phyloP scores from a whole-genome alignment of 2,329 filamentous ascomycete species.

The Penicillium aurantiogriseum region DNA sequence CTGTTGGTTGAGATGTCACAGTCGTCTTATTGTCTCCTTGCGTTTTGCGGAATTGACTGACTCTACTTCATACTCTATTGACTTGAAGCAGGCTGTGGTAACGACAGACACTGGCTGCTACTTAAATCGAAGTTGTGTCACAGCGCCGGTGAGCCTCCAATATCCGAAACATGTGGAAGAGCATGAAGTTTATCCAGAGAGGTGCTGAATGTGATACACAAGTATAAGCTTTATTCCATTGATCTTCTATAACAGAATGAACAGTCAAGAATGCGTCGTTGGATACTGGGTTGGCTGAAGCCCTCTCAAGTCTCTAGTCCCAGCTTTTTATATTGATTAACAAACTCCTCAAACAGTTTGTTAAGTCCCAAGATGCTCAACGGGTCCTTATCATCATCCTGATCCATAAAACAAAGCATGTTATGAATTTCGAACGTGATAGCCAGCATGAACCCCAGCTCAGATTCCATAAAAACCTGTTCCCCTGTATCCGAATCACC shows the following conservation, averaged over 20 bases:
- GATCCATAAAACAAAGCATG: slow-evolving; percentile 20
- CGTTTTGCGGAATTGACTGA: too few relatives aligned
- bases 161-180: too few relatives aligned
- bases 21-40: neutral
- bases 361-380: slow-evolving; percentile 18
- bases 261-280: too few relatives aligned
- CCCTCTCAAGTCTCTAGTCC: neutral
- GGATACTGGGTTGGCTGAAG: too few relatives aligned
- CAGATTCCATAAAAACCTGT: slow-evolving; percentile 18
- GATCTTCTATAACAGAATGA: neutral
- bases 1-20: neutral
- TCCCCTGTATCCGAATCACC: too few relatives aligned
- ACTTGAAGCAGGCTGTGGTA: neutral
- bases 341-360: slow-evolving; percentile 24
- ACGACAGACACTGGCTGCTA: neutral
- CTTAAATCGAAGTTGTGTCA: neutral
- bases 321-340: slow-evolving; percentile 18
- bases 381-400: slow-evolving; percentile 19
- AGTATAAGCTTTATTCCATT: neutral
- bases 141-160: too few relatives aligned
- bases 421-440: slow-evolving; percentile 25
- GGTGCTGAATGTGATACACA: neutral
- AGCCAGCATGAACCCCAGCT: slow-evolving; percentile 20
- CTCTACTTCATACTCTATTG: neutral
- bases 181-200: neutral